Base-by-base conservation (phyloP, 1,284 basidiomycete genomes). In the Neotropicomus parvogracilis region DNA sequence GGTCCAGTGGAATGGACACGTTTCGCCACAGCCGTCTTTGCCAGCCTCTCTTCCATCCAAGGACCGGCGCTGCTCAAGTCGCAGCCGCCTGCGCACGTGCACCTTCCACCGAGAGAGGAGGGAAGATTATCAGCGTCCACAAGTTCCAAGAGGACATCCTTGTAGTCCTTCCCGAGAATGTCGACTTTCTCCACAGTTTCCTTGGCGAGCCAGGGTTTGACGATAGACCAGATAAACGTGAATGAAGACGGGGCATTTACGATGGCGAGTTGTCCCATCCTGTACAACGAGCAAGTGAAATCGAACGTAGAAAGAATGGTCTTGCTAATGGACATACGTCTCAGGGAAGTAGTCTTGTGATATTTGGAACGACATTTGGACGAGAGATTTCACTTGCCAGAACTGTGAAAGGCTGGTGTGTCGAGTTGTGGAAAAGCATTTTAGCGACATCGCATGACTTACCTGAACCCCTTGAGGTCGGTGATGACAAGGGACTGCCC, bases 331-430 rank as follows among this genome's bases (percentile, higher is more conserved):
- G 31, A 63, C 78, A 51, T 59, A 87, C 85, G 81, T 82, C 62
- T 88, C 85, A 2, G 85, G 85, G 54, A 77, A 86, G 63, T 84
- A 87, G 59, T 85, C 83, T 64, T 88, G 85, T 1, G 84, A 85
- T 42, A 88, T 71, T 56, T 86, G 81, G 65, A 88, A 84, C 4
- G 80, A 78, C 40, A 66, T 67, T 35, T 77, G 71, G 26, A 75
- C 74, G 14, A 87, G 69, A 39, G 71, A 69, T 63, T 82, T 85
- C 71, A 85, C 80, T 58, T 85, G 78, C 85, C 85, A 88, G 58
- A 87, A 88, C 56, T 85, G 80, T 42, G 70, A 66, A 39, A 86
- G 62, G 13, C 84, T 85, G 4, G 39, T 14, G 32, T 24, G 26
- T 32, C 31, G 28, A 36, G 20, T 46, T 39, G 27, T 32, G 39